Percentiles rank a stretch among this genome's conserved stretches.
Evolutionary conservation across 129 eudicot genomes (phyloP).

Genomic region (Escallonia herrerae): DNA sequence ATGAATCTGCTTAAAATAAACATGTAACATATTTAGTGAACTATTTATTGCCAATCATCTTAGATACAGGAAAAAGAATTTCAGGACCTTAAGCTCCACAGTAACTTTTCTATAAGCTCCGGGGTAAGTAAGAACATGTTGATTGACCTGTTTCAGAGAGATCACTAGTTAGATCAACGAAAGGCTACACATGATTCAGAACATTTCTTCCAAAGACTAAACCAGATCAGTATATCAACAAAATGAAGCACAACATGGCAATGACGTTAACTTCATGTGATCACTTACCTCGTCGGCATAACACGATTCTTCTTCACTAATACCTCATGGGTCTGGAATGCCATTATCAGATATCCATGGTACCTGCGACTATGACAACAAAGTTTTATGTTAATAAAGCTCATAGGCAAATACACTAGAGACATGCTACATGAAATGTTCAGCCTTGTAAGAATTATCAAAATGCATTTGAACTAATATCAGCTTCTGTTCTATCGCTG

Average conservation of each 20-base stretch:
- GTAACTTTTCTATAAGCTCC: slow-evolving; percentile 95
- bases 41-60: not conserved
- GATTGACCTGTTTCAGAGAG: slow-evolving; percentile 54
- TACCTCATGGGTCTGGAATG: slow-evolving; percentile 91
- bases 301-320: slow-evolving; percentile 69
- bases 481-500: no score
- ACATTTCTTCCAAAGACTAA: not conserved
- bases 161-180: slow-evolving; percentile 12
- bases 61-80: not conserved
- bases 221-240: not conserved
- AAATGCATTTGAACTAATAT: no score
- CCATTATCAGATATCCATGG: slow-evolving; percentile 97
- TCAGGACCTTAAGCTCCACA: slow-evolving; percentile 81
- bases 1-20: slow-evolving; percentile 58
- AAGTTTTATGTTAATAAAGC: not conserved
- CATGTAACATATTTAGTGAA: not conserved
- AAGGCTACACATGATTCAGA: not conserved
- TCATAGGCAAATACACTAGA: not conserved
- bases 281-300: slow-evolving; percentile 78
- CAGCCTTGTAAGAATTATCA: no score
- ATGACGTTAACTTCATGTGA: not conserved
- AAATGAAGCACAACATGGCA: no score
- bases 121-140: slow-evolving; percentile 67
- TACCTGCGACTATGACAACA: slow-evolving; percentile 42
- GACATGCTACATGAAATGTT: not conserved